These are phyloP conservation scores for Aspergillus hiratsukae DNA, from an alignment of 2,329 filamentous ascomycete genomes.

Conservation along the genomic window DNA sequence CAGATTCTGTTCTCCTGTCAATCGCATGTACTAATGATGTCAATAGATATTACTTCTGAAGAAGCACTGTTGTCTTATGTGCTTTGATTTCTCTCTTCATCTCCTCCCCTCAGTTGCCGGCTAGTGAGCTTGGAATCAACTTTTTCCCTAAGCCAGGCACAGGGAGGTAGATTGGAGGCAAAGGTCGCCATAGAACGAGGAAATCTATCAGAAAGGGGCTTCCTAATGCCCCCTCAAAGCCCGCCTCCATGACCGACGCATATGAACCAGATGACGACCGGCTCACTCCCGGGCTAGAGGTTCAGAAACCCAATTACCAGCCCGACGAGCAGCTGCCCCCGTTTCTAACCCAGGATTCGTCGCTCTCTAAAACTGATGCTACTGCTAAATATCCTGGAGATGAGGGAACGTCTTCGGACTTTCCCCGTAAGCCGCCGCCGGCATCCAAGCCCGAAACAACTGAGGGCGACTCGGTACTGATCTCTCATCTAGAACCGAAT, in stretches of 20 bases:
- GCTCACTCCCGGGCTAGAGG: conserved; percentile 35
- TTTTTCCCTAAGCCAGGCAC: not conserved
- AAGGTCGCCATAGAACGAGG: not conserved
- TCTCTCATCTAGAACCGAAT: conserved; percentile 61
- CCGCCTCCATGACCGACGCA: conserved; percentile 34
- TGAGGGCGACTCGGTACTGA: conserved; percentile 58
- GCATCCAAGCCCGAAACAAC: conserved; percentile 43
- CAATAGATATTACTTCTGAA: not conserved
- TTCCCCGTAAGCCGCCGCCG: conserved; percentile 35
- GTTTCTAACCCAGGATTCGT: conserved; percentile 21
- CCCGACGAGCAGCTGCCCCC: conserved; percentile 31
- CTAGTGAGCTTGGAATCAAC: not conserved
- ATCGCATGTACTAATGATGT: not conserved
- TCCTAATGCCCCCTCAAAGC: conserved; percentile 26
- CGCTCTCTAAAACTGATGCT: conserved; percentile 16
- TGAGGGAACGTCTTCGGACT: conserved; percentile 28
- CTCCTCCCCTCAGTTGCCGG: not conserved
- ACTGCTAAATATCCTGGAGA: conserved; percentile 18
- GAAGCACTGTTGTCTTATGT: not conserved
- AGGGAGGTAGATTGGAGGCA: not conserved
- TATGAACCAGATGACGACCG: conserved; percentile 40
- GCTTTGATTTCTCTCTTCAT: not conserved
- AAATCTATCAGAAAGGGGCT: conserved; percentile 9
- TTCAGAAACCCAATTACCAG: conserved; percentile 27
- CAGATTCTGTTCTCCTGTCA: not conserved